These are phyloP conservation scores for Diaporthe destruens DNA, from an alignment of 2,329 filamentous ascomycete genomes.

Conservation along the genomic window DNA sequence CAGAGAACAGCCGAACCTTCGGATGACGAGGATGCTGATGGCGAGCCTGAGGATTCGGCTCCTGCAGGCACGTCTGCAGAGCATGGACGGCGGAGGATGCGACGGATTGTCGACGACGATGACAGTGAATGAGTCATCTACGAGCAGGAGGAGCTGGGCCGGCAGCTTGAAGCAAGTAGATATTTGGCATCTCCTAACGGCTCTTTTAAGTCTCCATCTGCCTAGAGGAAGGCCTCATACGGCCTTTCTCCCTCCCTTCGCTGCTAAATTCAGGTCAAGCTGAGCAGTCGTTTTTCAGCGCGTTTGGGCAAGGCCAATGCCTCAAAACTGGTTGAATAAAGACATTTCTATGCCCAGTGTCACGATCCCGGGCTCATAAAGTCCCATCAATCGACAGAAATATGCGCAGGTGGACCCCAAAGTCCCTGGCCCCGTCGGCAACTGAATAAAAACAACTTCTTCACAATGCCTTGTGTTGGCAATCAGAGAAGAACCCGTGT, in stretches of 20 bases:
- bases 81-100: slow-evolving; percentile 60
- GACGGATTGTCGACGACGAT: slow-evolving; percentile 72
- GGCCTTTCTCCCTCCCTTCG: background rate
- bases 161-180: background rate
- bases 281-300: background rate
- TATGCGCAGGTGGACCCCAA: no score
- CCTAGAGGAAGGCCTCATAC: background rate
- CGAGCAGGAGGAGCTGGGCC: background rate
- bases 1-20: slow-evolving; percentile 64
- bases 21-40: slow-evolving; percentile 66
- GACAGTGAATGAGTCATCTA: slow-evolving; percentile 59
- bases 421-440: no score
- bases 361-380: no score
- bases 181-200: background rate
- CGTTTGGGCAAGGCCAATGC: background rate
- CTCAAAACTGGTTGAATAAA: background rate
- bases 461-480: no score
- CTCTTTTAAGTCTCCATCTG: background rate
- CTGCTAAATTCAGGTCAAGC: background rate
- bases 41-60: slow-evolving; percentile 64
- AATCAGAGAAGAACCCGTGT: no score
- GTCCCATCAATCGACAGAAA: no score
- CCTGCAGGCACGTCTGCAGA: slow-evolving; percentile 51
- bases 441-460: no score
- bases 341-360: background rate